These are phyloP conservation scores for Aristolochia fimbriata DNA, from an alignment of 164 flowering plant genomes.

Conservation along the genomic window DNA sequence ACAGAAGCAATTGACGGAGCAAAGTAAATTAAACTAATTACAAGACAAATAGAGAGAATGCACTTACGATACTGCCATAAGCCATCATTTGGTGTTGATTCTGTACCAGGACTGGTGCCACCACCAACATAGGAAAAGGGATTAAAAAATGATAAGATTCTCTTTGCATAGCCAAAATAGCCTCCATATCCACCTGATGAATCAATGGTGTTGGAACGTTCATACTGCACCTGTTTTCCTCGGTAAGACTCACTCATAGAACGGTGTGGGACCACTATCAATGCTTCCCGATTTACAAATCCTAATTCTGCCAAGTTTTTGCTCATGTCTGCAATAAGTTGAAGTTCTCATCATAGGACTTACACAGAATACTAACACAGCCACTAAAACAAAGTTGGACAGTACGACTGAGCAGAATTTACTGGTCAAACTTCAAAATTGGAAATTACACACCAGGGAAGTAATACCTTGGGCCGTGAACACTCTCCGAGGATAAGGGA, in stretches of 20 bases:
- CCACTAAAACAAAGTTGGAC: not conserved
- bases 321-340: slow-evolving; percentile 38
- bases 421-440: too few species aligned
- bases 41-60: not conserved
- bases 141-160: slow-evolving; percentile 51
- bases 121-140: slow-evolving; percentile 64
- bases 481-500: slow-evolving; percentile 82
- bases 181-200: slow-evolving; percentile 34
- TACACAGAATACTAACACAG: not conserved
- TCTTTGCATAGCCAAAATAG: slow-evolving; percentile 37
- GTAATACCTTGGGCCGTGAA: slow-evolving; percentile 51
- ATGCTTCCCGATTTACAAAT: slow-evolving; percentile 54
- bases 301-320: slow-evolving; percentile 54
- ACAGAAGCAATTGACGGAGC: not conserved
- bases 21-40: not conserved
- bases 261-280: slow-evolving; percentile 56
- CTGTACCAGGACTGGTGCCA: slow-evolving; percentile 28
- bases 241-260: slow-evolving; percentile 8
- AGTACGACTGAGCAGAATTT: too few species aligned
- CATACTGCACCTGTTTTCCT: slow-evolving; percentile 17
- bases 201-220: slow-evolving; percentile 10
- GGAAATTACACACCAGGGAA: not conserved
- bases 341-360: not conserved
- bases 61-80: slow-evolving; percentile 50
- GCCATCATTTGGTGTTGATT: slow-evolving; percentile 25